Conservation (phyloP, 2,329 filamentous ascomycete species). For the Metarhizium robertsii region DNA sequence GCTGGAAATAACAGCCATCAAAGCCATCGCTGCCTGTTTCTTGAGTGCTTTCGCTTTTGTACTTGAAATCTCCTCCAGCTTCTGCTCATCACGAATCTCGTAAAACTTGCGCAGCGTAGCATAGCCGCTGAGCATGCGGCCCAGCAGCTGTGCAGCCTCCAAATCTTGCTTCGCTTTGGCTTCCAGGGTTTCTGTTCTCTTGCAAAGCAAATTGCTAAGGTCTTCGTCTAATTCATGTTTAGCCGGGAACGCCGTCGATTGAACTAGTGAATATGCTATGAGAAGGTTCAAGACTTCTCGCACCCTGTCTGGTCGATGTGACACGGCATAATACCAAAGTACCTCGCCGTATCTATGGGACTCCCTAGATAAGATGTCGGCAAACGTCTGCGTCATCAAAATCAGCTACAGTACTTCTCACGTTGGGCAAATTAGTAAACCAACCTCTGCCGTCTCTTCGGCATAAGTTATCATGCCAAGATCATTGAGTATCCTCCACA, state of each 20-base stretch:
- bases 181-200: constrained; percentile 63
- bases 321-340: constrained; percentile 82
- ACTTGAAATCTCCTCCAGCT: constrained; percentile 17
- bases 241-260: constrained; percentile 72
- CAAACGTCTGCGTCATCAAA: constrained; percentile 57
- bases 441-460: constrained; percentile 72
- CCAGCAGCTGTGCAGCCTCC: constrained; percentile 74
- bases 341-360: constrained; percentile 77
- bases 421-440: constrained; percentile 16
- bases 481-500: constrained; percentile 68
- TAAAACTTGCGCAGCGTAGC: constrained; percentile 87
- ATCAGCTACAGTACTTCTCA: constrained; percentile 14
- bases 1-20: constrained; percentile 77
- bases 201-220: constrained; percentile 59
- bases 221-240: constrained; percentile 62
- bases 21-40: constrained; percentile 59
- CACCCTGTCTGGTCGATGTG: constrained; percentile 69
- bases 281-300: constrained; percentile 79
- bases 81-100: constrained; percentile 60
- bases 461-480: constrained; percentile 73
- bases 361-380: constrained; percentile 62
- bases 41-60: constrained; percentile 48
- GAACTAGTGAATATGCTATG: constrained; percentile 77
- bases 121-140: constrained; percentile 82
- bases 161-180: constrained; percentile 65